phyloP scores from a whole-genome alignment of 2,329 filamentous ascomycete species.

The Acrocalymma vagum region DNA sequence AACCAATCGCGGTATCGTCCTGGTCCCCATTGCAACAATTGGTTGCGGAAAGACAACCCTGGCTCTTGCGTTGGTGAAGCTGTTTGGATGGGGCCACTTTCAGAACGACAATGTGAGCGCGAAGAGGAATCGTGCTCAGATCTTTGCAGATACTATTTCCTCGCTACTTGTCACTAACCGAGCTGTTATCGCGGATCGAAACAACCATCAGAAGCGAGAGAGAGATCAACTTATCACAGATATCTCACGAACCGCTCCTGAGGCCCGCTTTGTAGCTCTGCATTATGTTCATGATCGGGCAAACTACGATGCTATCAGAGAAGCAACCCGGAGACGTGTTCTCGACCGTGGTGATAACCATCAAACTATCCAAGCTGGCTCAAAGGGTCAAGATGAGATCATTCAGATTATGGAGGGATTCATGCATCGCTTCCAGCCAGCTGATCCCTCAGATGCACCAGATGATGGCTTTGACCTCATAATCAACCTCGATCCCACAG shows the following conservation, averaged over 20 bases:
- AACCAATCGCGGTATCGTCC: constrained; percentile 73
- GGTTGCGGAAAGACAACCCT: constrained; percentile 98
- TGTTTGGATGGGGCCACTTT: constrained; percentile 91
- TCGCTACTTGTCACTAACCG: constrained; percentile 69
- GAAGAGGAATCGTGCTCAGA: constrained; percentile 75
- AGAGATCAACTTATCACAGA: constrained; percentile 87
- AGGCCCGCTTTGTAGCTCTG: constrained; percentile 80
- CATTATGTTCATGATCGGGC: constrained; percentile 82
- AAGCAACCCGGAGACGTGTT: constrained; percentile 80
- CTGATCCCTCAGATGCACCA: constrained; percentile 71
- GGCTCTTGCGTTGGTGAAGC: constrained; percentile 78
- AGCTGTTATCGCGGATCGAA: constrained; percentile 89
- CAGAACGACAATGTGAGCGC: constrained; percentile 96
- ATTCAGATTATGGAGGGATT: constrained; percentile 96
- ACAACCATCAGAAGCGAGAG: constrained; percentile 91
- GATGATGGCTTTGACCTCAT: constrained; percentile 84
- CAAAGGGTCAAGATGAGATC: constrained; percentile 75
- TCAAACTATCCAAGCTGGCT: constrained; percentile 92
- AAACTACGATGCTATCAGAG: constrained; percentile 75
- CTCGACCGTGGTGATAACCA: constrained; percentile 92
- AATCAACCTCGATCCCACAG: constrained; percentile 82
- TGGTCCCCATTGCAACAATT: constrained; percentile 92
- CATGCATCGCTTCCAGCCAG: constrained; percentile 81
- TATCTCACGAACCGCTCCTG: constrained; percentile 67
- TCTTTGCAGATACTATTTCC: constrained; percentile 77